A percentile compares a stretch with the other conserved stretches of the same genome.
Evolutionary conservation across 1,139 yeast genomes (phyloP).

Genomic region (Geotrichum europaeum): DNA sequence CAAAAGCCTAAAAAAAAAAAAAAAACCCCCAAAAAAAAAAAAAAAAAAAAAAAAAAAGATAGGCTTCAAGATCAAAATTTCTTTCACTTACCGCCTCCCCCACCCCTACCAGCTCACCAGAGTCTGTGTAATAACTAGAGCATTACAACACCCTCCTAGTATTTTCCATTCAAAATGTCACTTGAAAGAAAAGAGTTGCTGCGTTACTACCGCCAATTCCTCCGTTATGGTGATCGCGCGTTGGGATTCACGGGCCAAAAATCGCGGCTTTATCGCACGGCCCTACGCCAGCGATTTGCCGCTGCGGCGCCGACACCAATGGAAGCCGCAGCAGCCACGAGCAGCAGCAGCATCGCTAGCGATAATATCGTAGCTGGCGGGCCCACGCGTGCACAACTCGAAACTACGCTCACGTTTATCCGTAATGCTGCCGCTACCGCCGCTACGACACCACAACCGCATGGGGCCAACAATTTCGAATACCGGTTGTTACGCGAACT

Average conservation of each 20-base stretch:
- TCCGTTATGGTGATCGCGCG: conserved; percentile 21
- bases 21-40: neutral
- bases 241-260: conserved; percentile 19
- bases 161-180: neutral
- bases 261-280: conserved; percentile 2
- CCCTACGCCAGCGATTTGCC: conserved; percentile 16
- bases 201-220: conserved; percentile 19
- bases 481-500: neutral
- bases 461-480: neutral
- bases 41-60: neutral
- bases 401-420: conserved; percentile 18
- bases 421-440: conserved; percentile 16
- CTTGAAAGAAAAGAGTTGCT: conserved; percentile 20
- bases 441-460: neutral
- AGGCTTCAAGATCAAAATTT: neutral
- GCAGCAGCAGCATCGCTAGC: neutral
- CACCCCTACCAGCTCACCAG: neutral
- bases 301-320: neutral
- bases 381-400: neutral
- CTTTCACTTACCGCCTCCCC: neutral
- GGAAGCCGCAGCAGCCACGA: neutral
- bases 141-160: too few relatives aligned
- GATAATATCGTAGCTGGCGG: too few relatives aligned
- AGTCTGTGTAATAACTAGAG: neutral
- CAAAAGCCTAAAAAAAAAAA: neutral